These are phyloP conservation scores for Globisporangium heterothallicum DNA, from an alignment of 352 stramenopile genomes.

Conservation along the genomic window DNA sequence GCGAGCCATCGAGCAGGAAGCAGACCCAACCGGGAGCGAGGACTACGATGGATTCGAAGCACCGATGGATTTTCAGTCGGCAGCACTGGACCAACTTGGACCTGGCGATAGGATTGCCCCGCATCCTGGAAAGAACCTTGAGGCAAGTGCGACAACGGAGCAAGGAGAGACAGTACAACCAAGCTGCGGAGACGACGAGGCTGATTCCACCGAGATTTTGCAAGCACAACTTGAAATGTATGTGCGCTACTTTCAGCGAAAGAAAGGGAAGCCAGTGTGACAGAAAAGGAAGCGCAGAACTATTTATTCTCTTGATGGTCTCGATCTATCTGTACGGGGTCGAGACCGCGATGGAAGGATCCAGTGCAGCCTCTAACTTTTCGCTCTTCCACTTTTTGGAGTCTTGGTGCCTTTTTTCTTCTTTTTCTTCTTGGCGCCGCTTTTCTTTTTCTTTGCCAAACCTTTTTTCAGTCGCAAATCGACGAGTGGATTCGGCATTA, in stretches of 20 bases:
- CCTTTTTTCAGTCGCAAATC: constrained; percentile 27
- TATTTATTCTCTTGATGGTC: constrained; percentile 17
- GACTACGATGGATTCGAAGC: not conserved
- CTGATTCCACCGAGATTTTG: not conserved
- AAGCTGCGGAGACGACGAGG: too few relatives aligned
- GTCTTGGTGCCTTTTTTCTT: constrained; percentile 28
- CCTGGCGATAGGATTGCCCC: too few relatives aligned
- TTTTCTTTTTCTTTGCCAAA: constrained; percentile 35
- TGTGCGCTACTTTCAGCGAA: constrained; percentile 12
- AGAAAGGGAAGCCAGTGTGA: not conserved
- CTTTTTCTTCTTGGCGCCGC: constrained; percentile 30
- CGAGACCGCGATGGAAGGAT: too few relatives aligned
- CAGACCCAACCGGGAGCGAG: not conserved
- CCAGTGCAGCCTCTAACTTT: too few relatives aligned
- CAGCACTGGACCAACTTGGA: too few relatives aligned
- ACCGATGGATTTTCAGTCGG: not conserved
- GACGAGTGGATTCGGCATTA: constrained; percentile 44
- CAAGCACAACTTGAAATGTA: constrained; percentile 25
- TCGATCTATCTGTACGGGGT: not conserved
- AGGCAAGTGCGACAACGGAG: not conserved
- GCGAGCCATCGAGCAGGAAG: too few relatives aligned
- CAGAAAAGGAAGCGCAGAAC: not conserved
- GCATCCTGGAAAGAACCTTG: too few relatives aligned
- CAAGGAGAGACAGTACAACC: not conserved
- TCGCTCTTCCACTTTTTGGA: constrained; percentile 13